These are phyloP conservation scores for Daldinia eschscholtzii DNA, from an alignment of 2,329 filamentous ascomycete genomes.

Conservation along the genomic window DNA sequence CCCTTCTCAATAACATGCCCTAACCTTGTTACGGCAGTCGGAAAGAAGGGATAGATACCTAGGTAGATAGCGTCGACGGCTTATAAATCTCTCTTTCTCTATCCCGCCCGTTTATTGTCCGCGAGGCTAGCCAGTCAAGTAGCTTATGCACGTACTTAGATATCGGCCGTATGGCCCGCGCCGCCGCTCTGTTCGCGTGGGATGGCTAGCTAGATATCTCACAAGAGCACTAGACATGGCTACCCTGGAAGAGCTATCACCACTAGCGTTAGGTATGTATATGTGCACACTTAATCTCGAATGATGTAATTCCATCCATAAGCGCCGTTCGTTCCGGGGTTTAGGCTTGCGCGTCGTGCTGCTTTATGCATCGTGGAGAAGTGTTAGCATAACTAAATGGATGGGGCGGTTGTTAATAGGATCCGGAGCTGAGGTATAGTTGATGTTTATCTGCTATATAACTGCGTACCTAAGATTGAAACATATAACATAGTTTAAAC, in stretches of 20 bases:
- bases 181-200: slow-evolving; percentile 12
- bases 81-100: slow-evolving; percentile 6
- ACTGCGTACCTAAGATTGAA: too few relatives aligned
- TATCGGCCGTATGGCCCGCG: slow-evolving; percentile 2
- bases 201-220: slow-evolving; percentile 13
- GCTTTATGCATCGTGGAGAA: not conserved
- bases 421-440: too few relatives aligned
- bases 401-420: not conserved
- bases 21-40: not conserved
- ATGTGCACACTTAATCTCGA: not conserved
- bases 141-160: too few relatives aligned
- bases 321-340: not conserved
- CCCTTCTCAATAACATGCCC: not conserved
- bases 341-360: not conserved
- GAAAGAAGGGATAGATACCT: not conserved
- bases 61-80: not conserved
- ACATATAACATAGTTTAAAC: too few relatives aligned
- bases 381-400: not conserved
- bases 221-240: slow-evolving; percentile 21
- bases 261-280: not conserved
- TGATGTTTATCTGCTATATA: too few relatives aligned
- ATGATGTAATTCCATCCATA: not conserved
- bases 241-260: not conserved
- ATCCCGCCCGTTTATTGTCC: not conserved
- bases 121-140: not conserved